Evolutionary conservation across 2,329 filamentous ascomycete genomes (phyloP).

Genomic region (Calonectria multiphialidica): DNA sequence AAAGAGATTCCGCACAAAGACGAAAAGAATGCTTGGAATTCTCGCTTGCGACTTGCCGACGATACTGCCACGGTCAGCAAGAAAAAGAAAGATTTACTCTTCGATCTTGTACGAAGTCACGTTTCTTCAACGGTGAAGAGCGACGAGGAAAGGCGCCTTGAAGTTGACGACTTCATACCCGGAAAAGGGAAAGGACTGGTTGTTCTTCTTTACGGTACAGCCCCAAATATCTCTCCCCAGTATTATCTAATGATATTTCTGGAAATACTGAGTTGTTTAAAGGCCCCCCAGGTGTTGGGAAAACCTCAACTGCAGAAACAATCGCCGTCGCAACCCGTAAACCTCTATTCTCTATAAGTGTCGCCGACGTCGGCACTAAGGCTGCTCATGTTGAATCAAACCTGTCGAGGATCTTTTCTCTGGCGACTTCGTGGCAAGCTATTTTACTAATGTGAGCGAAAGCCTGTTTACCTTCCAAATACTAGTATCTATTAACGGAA

Average conservation of each 20-base stretch:
- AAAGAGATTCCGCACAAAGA: not conserved
- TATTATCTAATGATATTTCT: not conserved
- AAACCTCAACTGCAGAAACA: not conserved
- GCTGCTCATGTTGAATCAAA: not conserved
- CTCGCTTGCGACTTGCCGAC: not conserved
- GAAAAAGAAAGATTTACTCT: not conserved
- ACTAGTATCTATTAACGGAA: not conserved
- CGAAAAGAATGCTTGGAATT: not conserved
- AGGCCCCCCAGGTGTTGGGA: not conserved
- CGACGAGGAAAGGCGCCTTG: not conserved
- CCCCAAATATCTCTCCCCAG: not conserved
- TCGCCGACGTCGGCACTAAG: not conserved
- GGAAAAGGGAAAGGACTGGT: not conserved
- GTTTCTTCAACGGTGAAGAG: not conserved
- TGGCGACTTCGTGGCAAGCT: not conserved
- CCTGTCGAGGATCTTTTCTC: not conserved
- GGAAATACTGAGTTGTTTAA: too few relatives aligned
- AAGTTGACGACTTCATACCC: not conserved
- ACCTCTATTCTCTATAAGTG: not conserved
- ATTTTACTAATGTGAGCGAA: not conserved
- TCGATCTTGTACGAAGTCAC: not conserved
- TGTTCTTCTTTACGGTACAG: not conserved
- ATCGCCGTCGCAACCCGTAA: not conserved
- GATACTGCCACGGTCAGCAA: too few relatives aligned
- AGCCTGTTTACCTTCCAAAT: too few relatives aligned